A percentile compares a stretch with the other conserved stretches of the same genome.
These are phyloP conservation scores for Talaromyces sp. DNA, from an alignment of 2,329 filamentous ascomycete genomes.

Conservation along the genomic window DNA sequence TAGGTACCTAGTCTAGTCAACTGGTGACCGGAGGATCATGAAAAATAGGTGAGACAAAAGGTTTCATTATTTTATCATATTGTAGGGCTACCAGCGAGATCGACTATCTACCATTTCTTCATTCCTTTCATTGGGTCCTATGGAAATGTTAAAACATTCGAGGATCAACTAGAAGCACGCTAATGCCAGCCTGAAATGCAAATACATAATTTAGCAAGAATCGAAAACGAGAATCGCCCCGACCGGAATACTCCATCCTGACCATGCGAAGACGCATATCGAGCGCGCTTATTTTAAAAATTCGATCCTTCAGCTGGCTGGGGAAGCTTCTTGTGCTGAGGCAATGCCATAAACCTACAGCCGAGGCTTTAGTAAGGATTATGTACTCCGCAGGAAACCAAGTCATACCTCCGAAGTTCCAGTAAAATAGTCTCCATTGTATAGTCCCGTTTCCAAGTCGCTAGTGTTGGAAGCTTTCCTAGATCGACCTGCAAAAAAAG, in stretches of 20 bases:
- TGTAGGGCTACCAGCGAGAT: not conserved
- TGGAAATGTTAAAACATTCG: slow-evolving; percentile 8
- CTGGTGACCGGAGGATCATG: too few species aligned
- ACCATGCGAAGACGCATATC: slow-evolving; percentile 10
- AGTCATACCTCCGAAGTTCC: slow-evolving; percentile 66
- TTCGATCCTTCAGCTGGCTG: slow-evolving; percentile 84
- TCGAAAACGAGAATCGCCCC: slow-evolving; percentile 14
- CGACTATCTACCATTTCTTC: slow-evolving; percentile 4
- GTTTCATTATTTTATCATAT: not conserved
- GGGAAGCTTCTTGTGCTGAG: slow-evolving; percentile 87
- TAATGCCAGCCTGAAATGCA: slow-evolving; percentile 31
- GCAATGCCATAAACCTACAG: slow-evolving; percentile 85
- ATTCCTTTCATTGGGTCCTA: not conserved
- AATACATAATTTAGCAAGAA: slow-evolving; percentile 13
- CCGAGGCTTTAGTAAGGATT: slow-evolving; percentile 8
- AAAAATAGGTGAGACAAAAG: not conserved
- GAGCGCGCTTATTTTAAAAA: slow-evolving; percentile 33
- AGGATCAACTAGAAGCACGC: slow-evolving; percentile 22
- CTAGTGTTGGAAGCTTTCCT: slow-evolving; percentile 73
- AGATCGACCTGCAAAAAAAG: slow-evolving; percentile 61
- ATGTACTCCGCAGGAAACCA: slow-evolving; percentile 11
- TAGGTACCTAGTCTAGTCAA: too few species aligned
- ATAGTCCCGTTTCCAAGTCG: slow-evolving; percentile 85
- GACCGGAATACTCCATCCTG: slow-evolving; percentile 25
- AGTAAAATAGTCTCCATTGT: slow-evolving; percentile 93